Percentiles rank a stretch among this genome's conserved stretches.
Evolutionary conservation across 257 asterid species (phyloP).

Genomic region (Petrea volubilis): DNA sequence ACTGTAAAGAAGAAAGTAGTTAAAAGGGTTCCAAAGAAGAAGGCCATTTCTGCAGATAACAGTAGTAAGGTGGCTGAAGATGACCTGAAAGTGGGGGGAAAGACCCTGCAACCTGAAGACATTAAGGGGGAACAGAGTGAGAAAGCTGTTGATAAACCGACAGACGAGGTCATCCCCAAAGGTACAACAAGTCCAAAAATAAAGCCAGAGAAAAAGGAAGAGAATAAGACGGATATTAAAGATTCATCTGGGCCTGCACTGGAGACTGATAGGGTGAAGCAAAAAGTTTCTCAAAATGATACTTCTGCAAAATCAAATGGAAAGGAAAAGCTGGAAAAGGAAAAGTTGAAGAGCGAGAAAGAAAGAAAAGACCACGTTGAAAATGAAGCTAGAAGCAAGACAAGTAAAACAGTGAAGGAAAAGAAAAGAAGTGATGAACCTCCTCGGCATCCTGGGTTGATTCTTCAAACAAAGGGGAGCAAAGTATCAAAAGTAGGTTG

Average conservation of each 20-base stretch:
- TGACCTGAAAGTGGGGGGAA: constrained; percentile 30
- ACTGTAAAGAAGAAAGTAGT: constrained; percentile 71
- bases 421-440: constrained; percentile 64
- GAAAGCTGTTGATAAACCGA: constrained; percentile 33
- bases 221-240: constrained; percentile 35
- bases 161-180: constrained; percentile 21
- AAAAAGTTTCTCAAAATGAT: constrained; percentile 40
- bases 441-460: constrained; percentile 88
- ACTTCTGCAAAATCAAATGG: constrained; percentile 40
- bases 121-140: constrained; percentile 32
- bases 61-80: constrained; percentile 40
- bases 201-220: constrained; percentile 46
- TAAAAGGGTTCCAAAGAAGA: constrained; percentile 70
- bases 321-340: constrained; percentile 43
- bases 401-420: constrained; percentile 48
- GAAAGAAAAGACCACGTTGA: constrained; percentile 42
- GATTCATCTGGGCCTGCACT: constrained; percentile 39
- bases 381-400: constrained; percentile 48
- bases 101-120: constrained; percentile 34
- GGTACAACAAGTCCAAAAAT: constrained; percentile 30
- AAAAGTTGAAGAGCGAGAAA: constrained; percentile 47
- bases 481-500: constrained; percentile 72
- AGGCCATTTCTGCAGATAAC: constrained; percentile 44
- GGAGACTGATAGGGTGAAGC: constrained; percentile 33
- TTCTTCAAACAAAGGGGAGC: constrained; percentile 74